Percentiles rank a stretch among this genome's conserved stretches.
These are phyloP conservation scores for Neopestalotiopsis rosae DNA, from an alignment of 2,329 filamentous ascomycete species.

Conservation along the genomic window DNA sequence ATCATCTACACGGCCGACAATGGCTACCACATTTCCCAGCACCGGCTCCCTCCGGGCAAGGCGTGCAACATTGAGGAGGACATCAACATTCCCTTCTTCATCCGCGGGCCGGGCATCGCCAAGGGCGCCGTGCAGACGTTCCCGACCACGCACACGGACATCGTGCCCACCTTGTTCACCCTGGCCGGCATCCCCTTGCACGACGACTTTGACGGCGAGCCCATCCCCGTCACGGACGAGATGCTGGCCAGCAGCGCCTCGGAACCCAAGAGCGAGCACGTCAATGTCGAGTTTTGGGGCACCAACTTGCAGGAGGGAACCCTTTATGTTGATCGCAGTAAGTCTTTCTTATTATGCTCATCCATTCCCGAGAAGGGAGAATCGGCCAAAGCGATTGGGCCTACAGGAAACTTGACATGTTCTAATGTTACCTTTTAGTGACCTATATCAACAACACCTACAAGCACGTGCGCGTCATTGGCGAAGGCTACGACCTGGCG, in stretches of 20 bases:
- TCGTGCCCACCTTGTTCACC: slow-evolving; percentile 50
- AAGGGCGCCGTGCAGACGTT: slow-evolving; percentile 37
- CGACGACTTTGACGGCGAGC: slow-evolving; percentile 20
- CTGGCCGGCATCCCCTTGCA: slow-evolving; percentile 36
- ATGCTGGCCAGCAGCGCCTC: slow-evolving; percentile 12
- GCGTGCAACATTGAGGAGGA: slow-evolving; percentile 51
- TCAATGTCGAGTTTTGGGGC: slow-evolving; percentile 50
- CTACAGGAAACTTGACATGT: not conserved
- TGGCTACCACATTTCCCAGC: slow-evolving; percentile 53
- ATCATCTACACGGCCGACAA: slow-evolving; percentile 55
- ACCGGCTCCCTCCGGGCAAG: slow-evolving; percentile 52
- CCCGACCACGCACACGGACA: slow-evolving; percentile 50
- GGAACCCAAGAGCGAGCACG: slow-evolving; percentile 42
- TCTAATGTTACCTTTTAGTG: not conserved
- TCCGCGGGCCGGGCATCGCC: slow-evolving; percentile 49
- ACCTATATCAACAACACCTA: slow-evolving; percentile 44
- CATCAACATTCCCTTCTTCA: slow-evolving; percentile 50
- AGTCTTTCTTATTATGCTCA: not conserved
- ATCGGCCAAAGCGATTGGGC: no score
- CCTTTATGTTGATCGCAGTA: not conserved
- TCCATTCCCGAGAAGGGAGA: no score
- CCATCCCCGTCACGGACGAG: slow-evolving; percentile 1
- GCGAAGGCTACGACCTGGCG: not conserved
- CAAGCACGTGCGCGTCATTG: slow-evolving; percentile 47
- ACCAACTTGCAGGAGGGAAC: slow-evolving; percentile 23